Evolutionary conservation across 2,329 filamentous ascomycete genomes (phyloP).

Genomic region (Colletotrichum karsti): DNA sequence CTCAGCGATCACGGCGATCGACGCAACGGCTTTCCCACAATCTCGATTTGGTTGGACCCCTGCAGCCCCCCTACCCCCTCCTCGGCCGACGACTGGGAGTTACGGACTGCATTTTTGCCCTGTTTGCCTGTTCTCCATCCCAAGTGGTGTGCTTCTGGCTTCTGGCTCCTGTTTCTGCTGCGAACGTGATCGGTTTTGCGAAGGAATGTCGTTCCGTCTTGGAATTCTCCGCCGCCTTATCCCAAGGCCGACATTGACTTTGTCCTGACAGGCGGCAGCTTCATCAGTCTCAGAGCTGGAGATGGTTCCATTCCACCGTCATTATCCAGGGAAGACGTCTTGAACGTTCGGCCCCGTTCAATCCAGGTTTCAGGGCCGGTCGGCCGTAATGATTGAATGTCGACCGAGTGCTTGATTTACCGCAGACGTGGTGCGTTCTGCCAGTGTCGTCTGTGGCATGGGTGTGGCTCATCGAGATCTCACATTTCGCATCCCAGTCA

Average conservation of each 20-base stretch:
- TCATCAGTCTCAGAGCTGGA: neutral
- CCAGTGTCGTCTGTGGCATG: neutral
- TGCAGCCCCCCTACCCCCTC: neutral
- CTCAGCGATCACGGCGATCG: constrained; percentile 25
- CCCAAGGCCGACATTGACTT: neutral
- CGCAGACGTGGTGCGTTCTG: neutral
- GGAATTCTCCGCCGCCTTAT: neutral
- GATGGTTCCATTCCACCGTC: neutral
- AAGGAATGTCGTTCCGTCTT: neutral
- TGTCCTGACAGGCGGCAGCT: neutral
- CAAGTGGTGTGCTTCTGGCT: neutral
- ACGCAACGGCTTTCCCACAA: constrained; percentile 13
- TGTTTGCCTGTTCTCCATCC: neutral
- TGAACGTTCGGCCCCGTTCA: neutral
- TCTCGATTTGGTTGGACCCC: constrained; percentile 11
- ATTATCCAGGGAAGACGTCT: neutral
- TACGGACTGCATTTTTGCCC: neutral
- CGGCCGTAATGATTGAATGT: neutral
- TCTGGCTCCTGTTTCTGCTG: neutral
- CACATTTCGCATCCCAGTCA: neutral
- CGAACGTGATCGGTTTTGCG: neutral
- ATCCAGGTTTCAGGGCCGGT: neutral
- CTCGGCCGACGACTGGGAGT: neutral
- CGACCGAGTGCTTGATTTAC: neutral
- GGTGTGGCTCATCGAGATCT: constrained; percentile 17